Conservation (phyloP, 2,329 filamentous ascomycete species). For the Ceratocystis lukuohia region DNA sequence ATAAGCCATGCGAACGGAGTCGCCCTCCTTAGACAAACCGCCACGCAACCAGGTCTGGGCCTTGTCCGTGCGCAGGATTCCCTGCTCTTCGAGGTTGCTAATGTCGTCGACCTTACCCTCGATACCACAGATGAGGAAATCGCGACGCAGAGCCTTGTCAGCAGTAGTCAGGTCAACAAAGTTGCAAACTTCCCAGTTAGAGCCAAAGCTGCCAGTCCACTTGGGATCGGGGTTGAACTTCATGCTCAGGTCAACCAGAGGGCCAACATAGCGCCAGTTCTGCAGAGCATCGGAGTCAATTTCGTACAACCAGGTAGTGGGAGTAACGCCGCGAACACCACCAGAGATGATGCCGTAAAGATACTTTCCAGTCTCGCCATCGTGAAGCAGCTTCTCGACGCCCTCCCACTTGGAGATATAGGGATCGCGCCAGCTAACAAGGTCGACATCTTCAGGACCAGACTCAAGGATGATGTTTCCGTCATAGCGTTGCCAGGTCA, state of each 20-base stretch:
- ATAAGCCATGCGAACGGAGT: conserved; percentile 12
- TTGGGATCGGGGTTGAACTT: conserved; percentile 14
- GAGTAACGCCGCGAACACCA: conserved; percentile 21
- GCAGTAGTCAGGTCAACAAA: conserved; percentile 7
- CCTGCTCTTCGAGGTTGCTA: background rate
- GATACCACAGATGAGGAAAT: conserved; percentile 14
- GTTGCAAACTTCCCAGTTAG: conserved; percentile 19
- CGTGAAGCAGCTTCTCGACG: conserved; percentile 20
- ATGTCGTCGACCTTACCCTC: conserved; percentile 14
- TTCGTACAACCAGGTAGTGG: conserved; percentile 22
- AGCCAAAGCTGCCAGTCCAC: conserved; percentile 15
- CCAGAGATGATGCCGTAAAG: conserved; percentile 33
- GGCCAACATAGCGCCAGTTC: conserved; percentile 21
- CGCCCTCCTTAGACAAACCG: background rate
- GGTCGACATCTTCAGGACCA: conserved; percentile 21
- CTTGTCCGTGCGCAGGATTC: conserved; percentile 10
- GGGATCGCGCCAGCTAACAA: conserved; percentile 24
- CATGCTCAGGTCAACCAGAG: conserved; percentile 10
- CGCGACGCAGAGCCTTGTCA: conserved; percentile 8
- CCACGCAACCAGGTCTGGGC: conserved; percentile 14
- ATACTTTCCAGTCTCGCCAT: conserved; percentile 19
- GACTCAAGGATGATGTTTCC: conserved; percentile 22
- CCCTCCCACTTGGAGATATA: conserved; percentile 22
- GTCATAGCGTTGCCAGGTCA: conserved; percentile 21
- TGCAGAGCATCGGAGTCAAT: conserved; percentile 19